Evolutionary conservation across 441 rosid species (phyloP), one percentile per base, ranked within the genome.

Genomic region (Aquilaria agallochum): DNA sequence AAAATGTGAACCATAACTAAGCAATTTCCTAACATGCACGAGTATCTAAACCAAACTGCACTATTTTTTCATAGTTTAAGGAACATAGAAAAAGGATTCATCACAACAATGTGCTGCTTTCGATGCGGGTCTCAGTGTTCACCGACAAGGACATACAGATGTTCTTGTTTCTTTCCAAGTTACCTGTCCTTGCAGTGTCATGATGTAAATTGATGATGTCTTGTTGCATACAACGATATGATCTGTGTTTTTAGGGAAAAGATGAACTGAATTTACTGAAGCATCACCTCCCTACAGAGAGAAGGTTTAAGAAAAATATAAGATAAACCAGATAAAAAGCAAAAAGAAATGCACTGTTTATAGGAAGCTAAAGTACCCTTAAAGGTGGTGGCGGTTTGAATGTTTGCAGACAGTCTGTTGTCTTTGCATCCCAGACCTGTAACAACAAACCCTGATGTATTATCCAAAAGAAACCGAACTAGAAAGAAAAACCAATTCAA

Each of bases 111-210:
- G 44, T 53, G 11, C 45, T n/a, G 52, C 27, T 12, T 31, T 13
- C 6, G 5, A 49, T 32, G 5, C 30, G n/a, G 32, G 9, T 59
- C 33, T 31, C n/a, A 52, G 6, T 47, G 32, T 32, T 53, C 31
- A 65, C 27, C 49, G 27, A 65, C 7, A 60, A 27, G 31, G 40
- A 36, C 49, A 12, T 31, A 36, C 33, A 44, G 42, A n/a, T 52
- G n/a, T 56, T n/a, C 15, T 15, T 33, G n/a, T 42, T 40, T 46
- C 54, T 34, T 50, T 49, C 34, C 36, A 6, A 64, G 53, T 59
- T 70, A 95, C 99, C 98, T 92, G 99, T 70, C 98, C 99, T 76
- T 90, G 98, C 71, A 90, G 97, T 11, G 99, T 95, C 99, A 95
- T 95, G 59, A 92, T 76, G 72, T 86, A 92, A 74, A 92, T 66